phyloP scores from a whole-genome alignment of 2,329 filamentous ascomycete species.

The Curvularia hawaiiensis region DNA sequence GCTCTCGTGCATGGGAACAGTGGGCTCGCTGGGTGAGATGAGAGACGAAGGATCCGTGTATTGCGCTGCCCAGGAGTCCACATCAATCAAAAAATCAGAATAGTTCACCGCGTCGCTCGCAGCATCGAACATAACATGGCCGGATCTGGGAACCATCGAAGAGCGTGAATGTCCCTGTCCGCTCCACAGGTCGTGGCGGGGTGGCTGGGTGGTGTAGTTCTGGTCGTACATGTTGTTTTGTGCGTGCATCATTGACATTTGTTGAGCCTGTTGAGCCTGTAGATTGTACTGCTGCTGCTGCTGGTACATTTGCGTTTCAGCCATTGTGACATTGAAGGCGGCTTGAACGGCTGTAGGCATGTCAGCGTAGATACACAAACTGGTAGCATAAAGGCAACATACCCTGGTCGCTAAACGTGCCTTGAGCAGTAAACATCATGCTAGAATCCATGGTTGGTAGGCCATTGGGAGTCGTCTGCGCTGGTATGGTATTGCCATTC shows the following conservation, averaged over 20 bases:
- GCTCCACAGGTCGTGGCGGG: slow-evolving; percentile 42
- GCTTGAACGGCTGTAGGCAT: slow-evolving; percentile 30
- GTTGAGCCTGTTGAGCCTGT: slow-evolving; percentile 23
- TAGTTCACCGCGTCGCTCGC: slow-evolving; percentile 35
- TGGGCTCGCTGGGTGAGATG: slow-evolving; percentile 37
- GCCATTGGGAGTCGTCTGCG: slow-evolving; percentile 32
- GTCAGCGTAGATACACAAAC: slow-evolving; percentile 18
- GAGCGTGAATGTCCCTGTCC: slow-evolving; percentile 37
- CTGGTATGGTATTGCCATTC: slow-evolving; percentile 30
- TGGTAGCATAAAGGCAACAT: slow-evolving; percentile 9
- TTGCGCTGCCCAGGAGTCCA: slow-evolving; percentile 34
- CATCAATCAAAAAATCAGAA: slow-evolving; percentile 24
- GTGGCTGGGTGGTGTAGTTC: slow-evolving; percentile 32
- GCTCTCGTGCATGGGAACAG: slow-evolving; percentile 29
- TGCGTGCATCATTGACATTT: slow-evolving; percentile 22
- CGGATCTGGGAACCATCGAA: slow-evolving; percentile 34
- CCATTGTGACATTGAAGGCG: slow-evolving; percentile 29
- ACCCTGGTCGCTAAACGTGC: slow-evolving; percentile 30
- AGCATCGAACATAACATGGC: slow-evolving; percentile 39
- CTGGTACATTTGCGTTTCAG: slow-evolving; percentile 29
- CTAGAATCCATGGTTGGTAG: slow-evolving; percentile 29
- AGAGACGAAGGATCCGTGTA: slow-evolving; percentile 35
- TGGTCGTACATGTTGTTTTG: slow-evolving; percentile 27
- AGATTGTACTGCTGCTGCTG: slow-evolving; percentile 28
- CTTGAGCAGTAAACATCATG: slow-evolving; percentile 32